Conservation (phyloP, 1,284 basidiomycete species). For the Rhodotorula sp. region DNA sequence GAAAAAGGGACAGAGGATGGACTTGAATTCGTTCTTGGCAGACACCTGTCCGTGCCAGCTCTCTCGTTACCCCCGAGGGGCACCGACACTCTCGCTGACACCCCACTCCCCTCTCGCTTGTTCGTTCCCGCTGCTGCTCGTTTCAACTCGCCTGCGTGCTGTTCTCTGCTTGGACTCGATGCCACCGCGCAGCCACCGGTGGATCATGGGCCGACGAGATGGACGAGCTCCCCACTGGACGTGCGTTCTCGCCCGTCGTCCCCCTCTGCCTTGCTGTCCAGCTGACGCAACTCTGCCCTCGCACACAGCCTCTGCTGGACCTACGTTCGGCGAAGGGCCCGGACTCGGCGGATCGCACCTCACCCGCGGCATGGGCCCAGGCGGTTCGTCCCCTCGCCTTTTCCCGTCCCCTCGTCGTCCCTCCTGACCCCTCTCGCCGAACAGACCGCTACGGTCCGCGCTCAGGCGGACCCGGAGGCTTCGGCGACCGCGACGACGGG, state of each 20-base stretch:
- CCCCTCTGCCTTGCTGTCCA: not conserved
- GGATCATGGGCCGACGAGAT: conserved; percentile 98
- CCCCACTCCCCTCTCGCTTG: conserved; percentile 30
- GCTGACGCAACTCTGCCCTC: conserved; percentile 35
- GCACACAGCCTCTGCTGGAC: conserved; percentile 42
- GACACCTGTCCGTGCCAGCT: conserved; percentile 63
- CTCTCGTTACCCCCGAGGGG: not conserved
- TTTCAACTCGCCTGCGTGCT: too few relatives aligned
- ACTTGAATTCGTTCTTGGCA: conserved; percentile 82
- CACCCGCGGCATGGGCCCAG: conserved; percentile 41
- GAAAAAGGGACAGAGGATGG: conserved; percentile 87
- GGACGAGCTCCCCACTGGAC: conserved; percentile 81
- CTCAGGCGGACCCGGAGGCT: conserved; percentile 3
- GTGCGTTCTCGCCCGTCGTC: conserved; percentile 57
- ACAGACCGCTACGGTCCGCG: conserved; percentile 23
- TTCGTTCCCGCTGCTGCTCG: too few relatives aligned
- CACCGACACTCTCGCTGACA: not conserved
- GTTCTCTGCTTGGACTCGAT: too few relatives aligned
- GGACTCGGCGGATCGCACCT: conserved; percentile 39
- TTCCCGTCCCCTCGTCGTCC: not conserved
- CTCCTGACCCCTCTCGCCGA: conserved; percentile 24
- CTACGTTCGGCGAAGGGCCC: conserved; percentile 4
- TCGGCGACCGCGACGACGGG: conserved; percentile 35
- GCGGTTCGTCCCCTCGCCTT: conserved; percentile 19
- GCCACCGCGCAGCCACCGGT: conserved; percentile 56